These are phyloP conservation scores for Exobasidium rhododendri DNA, from an alignment of 1,284 basidiomycete species.

Conservation along the genomic window DNA sequence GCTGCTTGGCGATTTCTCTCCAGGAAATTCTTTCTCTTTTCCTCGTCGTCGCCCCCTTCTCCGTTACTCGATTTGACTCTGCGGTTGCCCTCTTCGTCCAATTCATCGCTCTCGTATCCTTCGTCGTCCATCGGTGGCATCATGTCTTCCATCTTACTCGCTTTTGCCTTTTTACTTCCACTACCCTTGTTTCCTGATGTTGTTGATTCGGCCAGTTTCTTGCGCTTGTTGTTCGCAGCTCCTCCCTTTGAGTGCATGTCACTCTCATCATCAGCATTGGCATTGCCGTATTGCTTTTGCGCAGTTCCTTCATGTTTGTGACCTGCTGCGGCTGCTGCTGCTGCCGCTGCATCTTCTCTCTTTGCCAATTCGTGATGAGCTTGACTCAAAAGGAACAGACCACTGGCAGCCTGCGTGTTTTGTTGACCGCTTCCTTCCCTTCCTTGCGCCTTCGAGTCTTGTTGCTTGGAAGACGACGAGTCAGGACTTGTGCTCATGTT, in stretches of 20 bases:
- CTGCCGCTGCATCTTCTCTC: conserved; percentile 66
- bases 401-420: conserved; percentile 68
- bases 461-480: not conserved
- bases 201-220: not conserved
- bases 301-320: conserved; percentile 4
- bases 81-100: conserved; percentile 21
- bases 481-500: not conserved
- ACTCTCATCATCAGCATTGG: not conserved
- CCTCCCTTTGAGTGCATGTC: conserved; percentile 19
- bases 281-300: conserved; percentile 19
- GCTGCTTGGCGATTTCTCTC: conserved; percentile 64
- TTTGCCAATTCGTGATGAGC: conserved; percentile 95
- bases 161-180: conserved; percentile 7
- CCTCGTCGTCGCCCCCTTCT: conserved; percentile 46
- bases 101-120: conserved; percentile 21
- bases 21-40: conserved; percentile 52
- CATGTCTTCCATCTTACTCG: conserved; percentile 3
- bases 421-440: not conserved
- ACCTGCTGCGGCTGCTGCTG: not conserved
- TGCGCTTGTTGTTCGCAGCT: conserved; percentile 11
- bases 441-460: not conserved
- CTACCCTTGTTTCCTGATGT: not conserved
- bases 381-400: conserved; percentile 85
- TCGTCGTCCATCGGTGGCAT: not conserved
- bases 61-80: conserved; percentile 21